Conservation (phyloP, 129 eudicot genomes). For the Flaveria trinervia region DNA sequence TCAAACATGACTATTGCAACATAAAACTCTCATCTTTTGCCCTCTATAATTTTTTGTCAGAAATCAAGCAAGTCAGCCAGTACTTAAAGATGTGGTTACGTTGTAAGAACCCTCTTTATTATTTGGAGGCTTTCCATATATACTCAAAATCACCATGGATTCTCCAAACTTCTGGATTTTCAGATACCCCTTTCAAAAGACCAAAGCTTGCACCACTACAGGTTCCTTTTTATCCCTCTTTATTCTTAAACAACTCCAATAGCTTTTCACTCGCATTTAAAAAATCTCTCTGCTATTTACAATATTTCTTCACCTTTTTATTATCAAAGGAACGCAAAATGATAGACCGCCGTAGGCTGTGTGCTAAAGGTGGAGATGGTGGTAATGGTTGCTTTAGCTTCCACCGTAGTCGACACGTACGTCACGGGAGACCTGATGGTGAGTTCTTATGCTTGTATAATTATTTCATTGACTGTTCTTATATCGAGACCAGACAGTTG, state of each 20-base stretch:
- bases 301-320: neutral
- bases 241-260: neutral
- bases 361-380: conserved; percentile 97
- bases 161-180: conserved; percentile 48
- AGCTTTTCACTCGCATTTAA: neutral
- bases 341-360: conserved; percentile 73
- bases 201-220: conserved; percentile 77
- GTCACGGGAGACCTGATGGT: conserved; percentile 95
- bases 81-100: conserved; percentile 48
- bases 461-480: neutral
- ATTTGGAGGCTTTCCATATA: conserved; percentile 32
- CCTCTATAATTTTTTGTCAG: neutral
- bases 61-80: neutral
- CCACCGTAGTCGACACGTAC: conserved; percentile 76
- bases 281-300: neutral
- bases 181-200: conserved; percentile 53
- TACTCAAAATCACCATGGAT: conserved; percentile 55
- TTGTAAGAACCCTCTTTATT: conserved; percentile 39
- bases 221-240: conserved; percentile 38
- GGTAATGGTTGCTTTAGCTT: conserved; percentile 90
- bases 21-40: neutral
- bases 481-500: neutral
- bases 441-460: conserved; percentile 24
- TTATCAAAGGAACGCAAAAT: conserved; percentile 74
- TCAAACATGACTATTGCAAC: neutral